Base-by-base conservation (phyloP, 768 basidiomycete genomes). In the Inosperma sp. region DNA sequence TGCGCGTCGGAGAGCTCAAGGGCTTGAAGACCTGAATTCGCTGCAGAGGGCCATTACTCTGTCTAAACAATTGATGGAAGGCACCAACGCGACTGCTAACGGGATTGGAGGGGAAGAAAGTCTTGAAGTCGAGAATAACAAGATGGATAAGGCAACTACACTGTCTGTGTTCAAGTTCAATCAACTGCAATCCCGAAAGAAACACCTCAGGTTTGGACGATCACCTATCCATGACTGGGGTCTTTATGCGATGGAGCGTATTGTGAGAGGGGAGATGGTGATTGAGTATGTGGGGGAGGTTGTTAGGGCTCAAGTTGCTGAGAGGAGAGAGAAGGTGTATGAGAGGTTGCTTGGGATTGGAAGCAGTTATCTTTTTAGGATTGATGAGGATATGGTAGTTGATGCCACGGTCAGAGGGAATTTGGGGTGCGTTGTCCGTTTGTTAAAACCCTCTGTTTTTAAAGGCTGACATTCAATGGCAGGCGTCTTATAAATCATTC, bases 361-460 rank as follows among this genome's bases (percentile, higher is more conserved):
- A 13, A 94, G 92, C 67, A 94, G 91, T 64, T 99, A 99, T 71
- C 75, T 99, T 43, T 99, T 99, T 74, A 77, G 96, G 56, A 94
- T 99, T 59, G 96, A 99, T 67, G 94, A 96, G 65, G 95, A 99
- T 66, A 72, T 93, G 58, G 94, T 98, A 52, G 95, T 97, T 62
- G 96, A 99, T 70, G 96, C 96, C 2, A 99, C 96, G 39, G 96
- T 95, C 83, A 95, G 93, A 73, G 96, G 96, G 23, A 96, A 94
- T 69, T 85, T 99, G 62, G 95, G 94, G 93, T 95, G 66, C 54
- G 91, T 80, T 35, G 37, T 22, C 21, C 41, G 34, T 43, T 50
- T 46, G 12, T 41, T 53, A 41, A 40, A 39, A 26, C 46, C 31
- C 51, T 43, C 45, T 31, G 33, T 39, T 56, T 35, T 12, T 43